These are phyloP conservation scores for Aphanoascus verrucosus DNA, from an alignment of 2,329 filamentous ascomycete species.

Conservation along the genomic window DNA sequence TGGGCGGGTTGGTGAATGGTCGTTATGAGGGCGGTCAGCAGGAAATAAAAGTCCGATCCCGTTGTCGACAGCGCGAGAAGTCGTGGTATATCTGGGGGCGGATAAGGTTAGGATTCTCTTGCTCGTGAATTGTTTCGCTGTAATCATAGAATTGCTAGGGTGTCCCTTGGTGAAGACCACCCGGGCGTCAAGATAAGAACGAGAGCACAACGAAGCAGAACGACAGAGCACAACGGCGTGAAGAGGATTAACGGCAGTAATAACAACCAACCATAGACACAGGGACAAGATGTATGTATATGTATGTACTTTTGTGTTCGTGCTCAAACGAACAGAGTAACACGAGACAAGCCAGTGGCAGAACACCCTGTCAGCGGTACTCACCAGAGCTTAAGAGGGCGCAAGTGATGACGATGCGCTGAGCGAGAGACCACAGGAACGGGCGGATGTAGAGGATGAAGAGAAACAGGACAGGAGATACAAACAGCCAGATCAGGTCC, in stretches of 20 bases:
- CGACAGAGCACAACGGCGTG: background rate
- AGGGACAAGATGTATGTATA: too few relatives aligned
- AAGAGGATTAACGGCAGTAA: background rate
- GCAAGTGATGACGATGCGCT: conserved; percentile 6
- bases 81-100: background rate
- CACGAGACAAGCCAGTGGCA: too few relatives aligned
- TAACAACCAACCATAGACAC: too few relatives aligned
- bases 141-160: conserved; percentile 3
- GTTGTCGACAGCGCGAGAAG: background rate
- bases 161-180: conserved; percentile 3
- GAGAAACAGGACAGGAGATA: background rate
- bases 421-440: conserved; percentile 8
- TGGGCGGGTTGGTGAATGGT: background rate
- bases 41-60: background rate
- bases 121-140: conserved; percentile 2
- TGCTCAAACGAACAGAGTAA: background rate
- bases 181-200: background rate
- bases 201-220: background rate
- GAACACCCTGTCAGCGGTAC: background rate
- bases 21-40: background rate
- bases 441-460: background rate
- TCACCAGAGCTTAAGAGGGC: background rate
- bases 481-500: conserved; percentile 8
- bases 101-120: background rate
- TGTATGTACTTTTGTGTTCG: background rate